These are phyloP conservation scores for Gilbertella persicaria DNA, from an alignment of 371 early-diverging fungal species.

Conservation along the genomic window DNA sequence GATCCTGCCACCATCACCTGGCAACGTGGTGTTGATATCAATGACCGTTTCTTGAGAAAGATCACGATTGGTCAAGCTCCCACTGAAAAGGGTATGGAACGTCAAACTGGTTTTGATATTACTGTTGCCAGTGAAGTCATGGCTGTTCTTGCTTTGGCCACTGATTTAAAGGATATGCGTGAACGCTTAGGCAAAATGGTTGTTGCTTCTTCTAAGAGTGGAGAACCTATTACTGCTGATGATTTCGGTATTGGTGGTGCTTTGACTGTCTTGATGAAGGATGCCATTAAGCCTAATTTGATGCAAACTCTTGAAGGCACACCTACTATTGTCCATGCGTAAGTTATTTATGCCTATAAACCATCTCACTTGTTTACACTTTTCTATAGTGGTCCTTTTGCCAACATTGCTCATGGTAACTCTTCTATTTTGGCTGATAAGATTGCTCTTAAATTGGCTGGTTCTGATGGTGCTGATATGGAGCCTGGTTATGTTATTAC, in stretches of 20 bases:
- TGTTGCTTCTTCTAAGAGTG: conserved; percentile 80
- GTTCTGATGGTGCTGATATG: conserved; percentile 56
- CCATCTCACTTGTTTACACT: background rate
- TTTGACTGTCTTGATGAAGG: conserved; percentile 95
- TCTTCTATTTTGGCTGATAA: conserved; percentile 92
- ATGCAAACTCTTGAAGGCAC: conserved; percentile 98
- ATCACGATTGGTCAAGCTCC: conserved; percentile 87
- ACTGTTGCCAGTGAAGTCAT: conserved; percentile 97
- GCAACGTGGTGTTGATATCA: conserved; percentile 94
- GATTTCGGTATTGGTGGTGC: conserved; percentile 96
- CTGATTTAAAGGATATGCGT: conserved; percentile 89
- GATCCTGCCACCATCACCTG: conserved; percentile 91
- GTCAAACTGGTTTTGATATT: conserved; percentile 95
- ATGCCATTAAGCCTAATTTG: conserved; percentile 96
- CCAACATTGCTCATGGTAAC: conserved; percentile 98
- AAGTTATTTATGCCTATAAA: background rate
- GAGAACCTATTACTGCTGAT: conserved; percentile 91
- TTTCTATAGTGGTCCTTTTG: conserved; percentile 81
- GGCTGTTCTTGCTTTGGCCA: conserved; percentile 94
- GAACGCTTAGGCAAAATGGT: conserved; percentile 93
- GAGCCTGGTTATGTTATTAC: conserved; percentile 92
- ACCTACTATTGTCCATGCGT: conserved; percentile 96
- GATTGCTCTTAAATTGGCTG: conserved; percentile 92
- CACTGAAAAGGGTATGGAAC: conserved; percentile 84
- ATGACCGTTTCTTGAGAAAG: conserved; percentile 92